Conservation (phyloP, 202 grass and related monocot genomes). For the Digitaria exilis region DNA sequence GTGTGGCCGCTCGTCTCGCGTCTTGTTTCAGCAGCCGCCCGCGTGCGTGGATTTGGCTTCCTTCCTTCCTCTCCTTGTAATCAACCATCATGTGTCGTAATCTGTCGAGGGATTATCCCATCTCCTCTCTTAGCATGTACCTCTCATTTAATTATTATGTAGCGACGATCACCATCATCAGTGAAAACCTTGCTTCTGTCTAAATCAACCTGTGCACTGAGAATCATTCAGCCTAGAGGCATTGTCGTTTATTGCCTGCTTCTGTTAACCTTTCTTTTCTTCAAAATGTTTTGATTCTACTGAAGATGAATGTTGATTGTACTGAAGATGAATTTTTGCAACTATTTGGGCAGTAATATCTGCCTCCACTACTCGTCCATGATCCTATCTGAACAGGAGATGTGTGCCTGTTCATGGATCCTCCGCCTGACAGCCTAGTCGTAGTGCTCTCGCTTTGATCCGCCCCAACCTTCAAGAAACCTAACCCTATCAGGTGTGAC, state of each 20-base stretch:
- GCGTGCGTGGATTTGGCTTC: slow-evolving; percentile 13
- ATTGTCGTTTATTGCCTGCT: too few relatives aligned
- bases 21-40: slow-evolving; percentile 33
- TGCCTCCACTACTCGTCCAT: too few relatives aligned
- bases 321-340: too few relatives aligned
- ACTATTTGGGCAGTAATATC: too few relatives aligned
- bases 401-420: too few relatives aligned
- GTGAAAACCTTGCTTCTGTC: slow-evolving; percentile 7
- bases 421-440: background rate
- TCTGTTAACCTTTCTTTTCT: too few relatives aligned
- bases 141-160: slow-evolving; percentile 32
- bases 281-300: too few relatives aligned
- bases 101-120: background rate
- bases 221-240: background rate
- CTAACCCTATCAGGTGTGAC: background rate
- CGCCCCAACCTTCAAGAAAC: background rate
- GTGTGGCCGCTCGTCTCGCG: slow-evolving; percentile 3
- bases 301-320: too few relatives aligned
- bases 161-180: background rate
- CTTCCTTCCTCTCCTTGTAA: slow-evolving; percentile 13
- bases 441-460: background rate
- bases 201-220: background rate
- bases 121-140: background rate
- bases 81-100: background rate
- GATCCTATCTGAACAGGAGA: too few relatives aligned